Evolutionary conservation across 1,139 yeast species (phyloP).

Genomic region (Lodderomyces margitis): DNA sequence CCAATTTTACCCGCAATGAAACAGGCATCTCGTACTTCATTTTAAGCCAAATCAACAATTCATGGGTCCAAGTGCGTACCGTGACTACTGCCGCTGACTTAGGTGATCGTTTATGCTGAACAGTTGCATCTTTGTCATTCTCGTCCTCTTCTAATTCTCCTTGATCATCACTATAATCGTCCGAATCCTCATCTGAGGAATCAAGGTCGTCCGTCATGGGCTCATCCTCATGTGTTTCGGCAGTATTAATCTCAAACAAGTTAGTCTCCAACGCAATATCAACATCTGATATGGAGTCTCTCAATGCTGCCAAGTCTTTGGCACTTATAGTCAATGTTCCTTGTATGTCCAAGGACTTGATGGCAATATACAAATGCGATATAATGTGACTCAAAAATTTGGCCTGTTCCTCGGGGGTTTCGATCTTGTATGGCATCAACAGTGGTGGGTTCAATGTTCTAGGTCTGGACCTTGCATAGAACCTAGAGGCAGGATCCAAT

Average conservation of each 20-base stretch:
- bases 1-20: slow-evolving; percentile 56
- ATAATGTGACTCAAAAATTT: slow-evolving; percentile 76
- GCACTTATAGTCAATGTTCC: slow-evolving; percentile 71
- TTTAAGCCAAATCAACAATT: slow-evolving; percentile 72
- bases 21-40: slow-evolving; percentile 85
- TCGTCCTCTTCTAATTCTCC: slow-evolving; percentile 38
- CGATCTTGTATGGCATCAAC: slow-evolving; percentile 77
- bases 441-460: slow-evolving; percentile 58
- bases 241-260: slow-evolving; percentile 40
- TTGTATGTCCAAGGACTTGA: slow-evolving; percentile 71
- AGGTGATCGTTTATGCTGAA: slow-evolving; percentile 58
- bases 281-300: slow-evolving; percentile 41
- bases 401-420: slow-evolving; percentile 66
- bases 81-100: slow-evolving; percentile 72
- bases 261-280: slow-evolving; percentile 58
- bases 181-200: slow-evolving; percentile 29
- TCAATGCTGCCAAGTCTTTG: slow-evolving; percentile 50
- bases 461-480: slow-evolving; percentile 51
- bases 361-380: slow-evolving; percentile 75
- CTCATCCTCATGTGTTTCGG: slow-evolving; percentile 39
- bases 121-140: slow-evolving; percentile 39
- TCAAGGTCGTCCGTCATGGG: slow-evolving; percentile 16
- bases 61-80: slow-evolving; percentile 87
- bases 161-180: slow-evolving; percentile 33
- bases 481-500: slow-evolving; percentile 52